phyloP scores from a whole-genome alignment of 768 basidiomycete species.

The Calocybe cyanea region DNA sequence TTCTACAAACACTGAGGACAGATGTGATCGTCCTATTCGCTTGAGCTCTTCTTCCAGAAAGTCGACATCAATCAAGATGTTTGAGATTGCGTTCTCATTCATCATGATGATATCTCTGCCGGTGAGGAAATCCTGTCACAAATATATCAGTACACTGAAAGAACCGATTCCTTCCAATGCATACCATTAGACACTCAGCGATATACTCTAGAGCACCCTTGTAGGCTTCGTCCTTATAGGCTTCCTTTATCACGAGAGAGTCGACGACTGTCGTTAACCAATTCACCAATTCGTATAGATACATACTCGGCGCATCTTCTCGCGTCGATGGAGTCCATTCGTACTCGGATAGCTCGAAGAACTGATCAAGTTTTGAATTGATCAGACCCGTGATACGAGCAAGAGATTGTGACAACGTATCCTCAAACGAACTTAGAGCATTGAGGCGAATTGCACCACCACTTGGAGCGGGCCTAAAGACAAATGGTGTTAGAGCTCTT shows the following conservation, averaged over 20 bases:
- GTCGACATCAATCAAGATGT: constrained; percentile 80
- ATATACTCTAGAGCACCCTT: constrained; percentile 85
- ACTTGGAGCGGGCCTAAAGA: constrained; percentile 68
- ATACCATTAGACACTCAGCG: constrained; percentile 82
- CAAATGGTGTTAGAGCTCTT: constrained; percentile 1
- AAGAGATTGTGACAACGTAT: constrained; percentile 65
- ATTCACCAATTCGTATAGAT: constrained; percentile 91
- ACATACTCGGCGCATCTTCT: constrained; percentile 84
- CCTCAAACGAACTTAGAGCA: constrained; percentile 60
- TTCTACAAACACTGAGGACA: constrained; percentile 73
- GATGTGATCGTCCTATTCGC: constrained; percentile 65
- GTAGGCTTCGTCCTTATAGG: constrained; percentile 88
- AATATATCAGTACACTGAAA: neutral
- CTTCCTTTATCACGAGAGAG: constrained; percentile 76
- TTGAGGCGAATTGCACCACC: constrained; percentile 76
- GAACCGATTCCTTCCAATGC: constrained; percentile 17
- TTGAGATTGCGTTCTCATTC: constrained; percentile 88
- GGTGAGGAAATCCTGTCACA: constrained; percentile 65
- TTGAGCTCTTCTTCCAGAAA: constrained; percentile 88
- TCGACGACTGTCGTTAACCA: constrained; percentile 97
- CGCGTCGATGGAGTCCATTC: constrained; percentile 80
- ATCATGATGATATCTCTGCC: constrained; percentile 72
- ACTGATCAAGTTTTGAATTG: constrained; percentile 88
- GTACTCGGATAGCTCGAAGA: constrained; percentile 94
- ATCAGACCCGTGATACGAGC: constrained; percentile 79